Conservation (phyloP, 495 filamentous ascomycete genomes). For the Aspergillus panamensis region DNA sequence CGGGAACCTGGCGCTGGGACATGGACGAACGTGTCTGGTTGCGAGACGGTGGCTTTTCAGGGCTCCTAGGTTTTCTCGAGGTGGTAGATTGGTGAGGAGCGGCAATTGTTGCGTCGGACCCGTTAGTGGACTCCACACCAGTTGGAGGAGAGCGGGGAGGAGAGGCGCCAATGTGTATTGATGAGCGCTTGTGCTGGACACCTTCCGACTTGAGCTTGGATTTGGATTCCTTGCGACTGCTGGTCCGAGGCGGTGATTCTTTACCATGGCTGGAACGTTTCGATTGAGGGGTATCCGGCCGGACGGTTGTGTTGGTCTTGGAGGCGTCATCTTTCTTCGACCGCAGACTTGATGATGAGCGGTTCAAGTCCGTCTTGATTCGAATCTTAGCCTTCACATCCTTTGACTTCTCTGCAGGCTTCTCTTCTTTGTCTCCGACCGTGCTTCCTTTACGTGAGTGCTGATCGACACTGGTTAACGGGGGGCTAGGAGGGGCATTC, state of each 20-base stretch:
- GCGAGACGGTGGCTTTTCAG: conserved; percentile 41
- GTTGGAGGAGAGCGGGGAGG: conserved; percentile 36
- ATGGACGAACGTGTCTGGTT: conserved; percentile 38
- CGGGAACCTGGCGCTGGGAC: conserved; percentile 30
- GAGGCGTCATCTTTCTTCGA: conserved; percentile 37
- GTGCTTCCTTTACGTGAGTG: conserved; percentile 47
- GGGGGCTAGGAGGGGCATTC: conserved; percentile 59
- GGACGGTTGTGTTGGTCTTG: conserved; percentile 40
- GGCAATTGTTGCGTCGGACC: conserved; percentile 65
- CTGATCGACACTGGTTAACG: conserved; percentile 54
- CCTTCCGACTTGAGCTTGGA: conserved; percentile 33
- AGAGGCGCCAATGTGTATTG: conserved; percentile 33
- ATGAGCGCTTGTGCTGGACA: conserved; percentile 33
- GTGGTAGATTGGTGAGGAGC: conserved; percentile 53
- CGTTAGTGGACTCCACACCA: conserved; percentile 44
- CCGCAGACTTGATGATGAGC: conserved; percentile 43
- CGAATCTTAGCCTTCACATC: conserved; percentile 38
- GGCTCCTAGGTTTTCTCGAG: conserved; percentile 39
- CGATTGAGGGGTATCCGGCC: conserved; percentile 43
- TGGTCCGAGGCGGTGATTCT: conserved; percentile 32
- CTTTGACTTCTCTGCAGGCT: conserved; percentile 34
- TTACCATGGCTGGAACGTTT: conserved; percentile 31
- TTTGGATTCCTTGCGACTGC: conserved; percentile 36
- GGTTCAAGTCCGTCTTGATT: conserved; percentile 40
- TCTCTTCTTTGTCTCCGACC: conserved; percentile 38